Base-by-base conservation (phyloP, 2,329 filamentous ascomycete species). In the Pyrenochaeta sp. region DNA sequence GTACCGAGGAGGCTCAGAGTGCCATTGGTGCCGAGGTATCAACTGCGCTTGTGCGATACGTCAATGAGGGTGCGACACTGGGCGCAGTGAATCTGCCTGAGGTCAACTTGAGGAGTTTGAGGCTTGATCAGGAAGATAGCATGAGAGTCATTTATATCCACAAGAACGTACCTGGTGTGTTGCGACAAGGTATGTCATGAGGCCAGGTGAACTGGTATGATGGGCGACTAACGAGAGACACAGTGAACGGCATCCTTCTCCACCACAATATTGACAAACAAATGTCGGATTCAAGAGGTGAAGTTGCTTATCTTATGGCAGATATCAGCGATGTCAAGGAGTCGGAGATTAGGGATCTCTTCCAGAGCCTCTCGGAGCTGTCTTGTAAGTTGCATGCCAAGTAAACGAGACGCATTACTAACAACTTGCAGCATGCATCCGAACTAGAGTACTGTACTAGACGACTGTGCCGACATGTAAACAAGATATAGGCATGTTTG, bases 241-340 rank as follows among this genome's bases (percentile, higher is more conserved):
- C 52, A 86, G 94, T 99, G 57, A 99, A 99, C 79, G 89, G 94
- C 65, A 90, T 97, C 51, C 81, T 99, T 34, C 89, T 88, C 29
- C 86, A 95, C 65, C 92, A 99, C 79, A 99, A 99, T 72, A 92
- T 99, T 60, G 93, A 96, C 77, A 97, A 97, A 81, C 94, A 99
- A 76, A 97, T 95, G 78, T 94, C 90, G 36, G 94, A 97, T 72
- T 96, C 89, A 74, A 88, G 87, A 77, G 93, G 91, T 59, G 93
- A 97, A 69, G 82, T 94, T 55, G 94, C 94, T 14, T 99, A 99
- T 71, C 79, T 99, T 52, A 96, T 99, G 92, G 94, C 94, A 6
- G 94, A 99, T 76, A 88, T 99, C 63, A 96, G 90, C 75, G 84
- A 88, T 51, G 90, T 97, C 60, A 85, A 88, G 64, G 81, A 83